Conservation (phyloP, 345 rosid genomes). For the Lagerstroemia speciosa region DNA sequence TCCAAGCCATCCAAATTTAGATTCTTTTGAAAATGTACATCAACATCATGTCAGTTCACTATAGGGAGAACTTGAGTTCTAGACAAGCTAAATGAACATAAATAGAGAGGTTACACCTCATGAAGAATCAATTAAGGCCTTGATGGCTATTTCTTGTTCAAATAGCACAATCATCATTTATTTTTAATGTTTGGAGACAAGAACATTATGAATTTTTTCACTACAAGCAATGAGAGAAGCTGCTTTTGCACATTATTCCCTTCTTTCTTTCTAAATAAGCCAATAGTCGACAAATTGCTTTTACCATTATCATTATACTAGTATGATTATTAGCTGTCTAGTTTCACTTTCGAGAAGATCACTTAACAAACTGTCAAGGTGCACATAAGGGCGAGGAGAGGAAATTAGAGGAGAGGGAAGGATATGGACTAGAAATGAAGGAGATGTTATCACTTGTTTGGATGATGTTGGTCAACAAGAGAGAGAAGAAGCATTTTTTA, state of each 20-base stretch:
- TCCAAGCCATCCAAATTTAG: slow-evolving; percentile 88
- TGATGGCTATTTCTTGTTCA: background rate
- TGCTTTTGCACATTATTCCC: background rate
- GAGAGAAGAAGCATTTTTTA: background rate
- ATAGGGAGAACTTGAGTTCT: background rate
- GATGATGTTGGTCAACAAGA: background rate
- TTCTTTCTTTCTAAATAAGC: background rate
- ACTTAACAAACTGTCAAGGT: background rate
- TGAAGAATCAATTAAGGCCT: background rate
- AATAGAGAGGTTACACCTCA: background rate
- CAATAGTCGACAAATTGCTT: background rate
- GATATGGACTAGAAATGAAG: no score
- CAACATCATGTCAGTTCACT: background rate
- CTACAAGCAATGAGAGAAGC: background rate
- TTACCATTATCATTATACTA: background rate
- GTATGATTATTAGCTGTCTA: background rate
- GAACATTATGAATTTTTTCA: background rate
- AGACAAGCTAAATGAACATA: background rate
- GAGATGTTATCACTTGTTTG: no score
- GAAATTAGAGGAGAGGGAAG: background rate
- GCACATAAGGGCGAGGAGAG: background rate
- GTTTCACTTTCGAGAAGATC: no score
- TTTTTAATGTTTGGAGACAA: no score
- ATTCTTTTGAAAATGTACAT: slow-evolving; percentile 85
- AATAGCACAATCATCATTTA: background rate